Conservation (phyloP, 108 stramenopile genomes). For the Asterionellopsis glacialis region DNA sequence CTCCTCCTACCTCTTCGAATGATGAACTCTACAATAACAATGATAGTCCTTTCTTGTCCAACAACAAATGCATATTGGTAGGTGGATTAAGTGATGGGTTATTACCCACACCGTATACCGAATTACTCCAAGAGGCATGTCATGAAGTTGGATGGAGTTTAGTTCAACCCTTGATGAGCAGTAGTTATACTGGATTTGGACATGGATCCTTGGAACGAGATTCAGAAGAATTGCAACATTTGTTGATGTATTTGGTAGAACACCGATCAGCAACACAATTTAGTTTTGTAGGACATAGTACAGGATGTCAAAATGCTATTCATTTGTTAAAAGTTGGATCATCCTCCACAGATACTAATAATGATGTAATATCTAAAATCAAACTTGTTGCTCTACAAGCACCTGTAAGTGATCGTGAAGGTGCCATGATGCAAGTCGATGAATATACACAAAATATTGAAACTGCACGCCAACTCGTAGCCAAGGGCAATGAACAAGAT, state of each 20-base stretch:
- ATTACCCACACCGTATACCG: slow-evolving; percentile 73
- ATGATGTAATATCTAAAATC: slow-evolving; percentile 36
- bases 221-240: slow-evolving; percentile 38
- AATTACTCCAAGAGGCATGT: slow-evolving; percentile 37
- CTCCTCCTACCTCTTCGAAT: too few species aligned
- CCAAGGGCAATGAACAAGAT: slow-evolving; percentile 32
- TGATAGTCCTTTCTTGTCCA: background rate
- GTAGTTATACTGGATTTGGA: slow-evolving; percentile 75
- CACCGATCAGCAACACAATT: slow-evolving; percentile 55
- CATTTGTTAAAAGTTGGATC: slow-evolving; percentile 57
- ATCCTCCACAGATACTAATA: too few species aligned
- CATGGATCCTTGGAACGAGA: slow-evolving; percentile 69
- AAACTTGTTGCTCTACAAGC: slow-evolving; percentile 84
- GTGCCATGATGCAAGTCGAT: slow-evolving; percentile 16
- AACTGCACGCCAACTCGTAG: slow-evolving; percentile 40
- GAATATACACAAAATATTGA: slow-evolving; percentile 34
- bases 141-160: slow-evolving; percentile 53
- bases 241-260: slow-evolving; percentile 49
- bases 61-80: slow-evolving; percentile 74
- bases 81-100: slow-evolving; percentile 79
- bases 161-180: slow-evolving; percentile 75
- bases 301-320: slow-evolving; percentile 90
- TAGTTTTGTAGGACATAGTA: slow-evolving; percentile 88
- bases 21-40: background rate
- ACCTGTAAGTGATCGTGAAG: slow-evolving; percentile 90